Evolutionary conservation across 2,329 filamentous ascomycete genomes (phyloP).

Genomic region (Trichoderma sp.): DNA sequence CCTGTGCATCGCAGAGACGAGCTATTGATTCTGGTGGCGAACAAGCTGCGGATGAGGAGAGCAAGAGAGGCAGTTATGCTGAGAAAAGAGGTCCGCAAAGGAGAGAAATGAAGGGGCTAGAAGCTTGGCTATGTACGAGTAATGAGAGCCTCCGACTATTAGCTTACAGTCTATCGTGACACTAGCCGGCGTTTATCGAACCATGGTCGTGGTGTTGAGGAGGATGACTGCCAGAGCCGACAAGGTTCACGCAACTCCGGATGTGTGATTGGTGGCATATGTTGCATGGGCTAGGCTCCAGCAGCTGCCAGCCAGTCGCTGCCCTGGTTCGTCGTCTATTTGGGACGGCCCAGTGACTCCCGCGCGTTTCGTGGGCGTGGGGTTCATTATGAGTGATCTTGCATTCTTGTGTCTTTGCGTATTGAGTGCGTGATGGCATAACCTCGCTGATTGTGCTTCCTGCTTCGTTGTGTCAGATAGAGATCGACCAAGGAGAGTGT

Average conservation of each 20-base stretch:
- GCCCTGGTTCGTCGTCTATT: conserved; percentile 18
- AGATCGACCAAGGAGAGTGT: background rate
- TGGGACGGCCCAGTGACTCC: conserved; percentile 13
- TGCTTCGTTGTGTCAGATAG: background rate
- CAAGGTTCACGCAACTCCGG: background rate
- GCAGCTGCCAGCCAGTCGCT: conserved; percentile 11
- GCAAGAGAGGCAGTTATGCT: background rate
- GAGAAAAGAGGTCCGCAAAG: background rate
- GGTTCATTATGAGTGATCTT: background rate
- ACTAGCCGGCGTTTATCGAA: conserved; percentile 2
- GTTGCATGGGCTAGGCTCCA: background rate
- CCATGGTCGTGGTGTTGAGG: background rate
- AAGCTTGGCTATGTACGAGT: background rate
- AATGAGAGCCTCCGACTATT: background rate
- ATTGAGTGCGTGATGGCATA: background rate
- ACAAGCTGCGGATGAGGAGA: background rate
- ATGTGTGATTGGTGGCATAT: conserved; percentile 9
- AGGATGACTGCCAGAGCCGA: background rate
- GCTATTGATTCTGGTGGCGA: conserved; percentile 6
- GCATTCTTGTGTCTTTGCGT: background rate
- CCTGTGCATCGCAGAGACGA: background rate
- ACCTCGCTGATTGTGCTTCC: background rate
- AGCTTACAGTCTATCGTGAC: background rate
- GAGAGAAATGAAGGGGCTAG: background rate
- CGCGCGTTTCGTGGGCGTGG: conserved; percentile 17